Conservation (phyloP, 768 basidiomycete genomes). For the Hericium alpestre region DNA sequence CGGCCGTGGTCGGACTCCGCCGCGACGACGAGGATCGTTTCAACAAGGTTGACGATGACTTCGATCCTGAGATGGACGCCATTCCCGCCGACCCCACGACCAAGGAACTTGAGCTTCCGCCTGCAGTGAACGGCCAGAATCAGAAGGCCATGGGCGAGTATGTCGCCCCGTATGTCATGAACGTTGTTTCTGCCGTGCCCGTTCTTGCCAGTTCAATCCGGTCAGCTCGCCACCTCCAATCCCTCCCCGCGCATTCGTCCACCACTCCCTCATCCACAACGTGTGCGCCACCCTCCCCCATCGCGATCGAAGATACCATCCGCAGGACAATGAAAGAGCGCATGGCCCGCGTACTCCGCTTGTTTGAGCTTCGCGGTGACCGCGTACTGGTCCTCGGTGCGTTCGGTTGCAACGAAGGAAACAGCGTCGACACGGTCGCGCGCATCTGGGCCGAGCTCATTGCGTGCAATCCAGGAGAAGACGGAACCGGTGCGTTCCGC, state of each 20-base stretch:
- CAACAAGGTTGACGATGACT: constrained; percentile 6
- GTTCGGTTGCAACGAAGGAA: constrained; percentile 8
- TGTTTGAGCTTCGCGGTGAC: constrained; percentile 7
- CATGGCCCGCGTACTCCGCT: constrained; percentile 1
- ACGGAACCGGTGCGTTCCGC: constrained; percentile 4
- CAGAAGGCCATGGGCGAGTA: constrained; percentile 12
- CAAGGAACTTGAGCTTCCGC: constrained; percentile 8
- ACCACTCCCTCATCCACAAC: not conserved
- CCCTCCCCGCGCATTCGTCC: not conserved
- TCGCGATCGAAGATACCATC: not conserved
- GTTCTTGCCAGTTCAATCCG: not conserved
- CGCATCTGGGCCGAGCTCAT: constrained; percentile 12
- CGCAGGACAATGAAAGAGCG: constrained; percentile 9
- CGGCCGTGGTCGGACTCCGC: constrained; percentile 10
- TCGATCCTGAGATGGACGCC: constrained; percentile 10
- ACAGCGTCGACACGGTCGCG: constrained; percentile 3
- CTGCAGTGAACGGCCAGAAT: constrained; percentile 10
- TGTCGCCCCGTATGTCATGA: constrained; percentile 11
- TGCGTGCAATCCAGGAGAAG: constrained; percentile 1
- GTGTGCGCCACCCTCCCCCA: not conserved
- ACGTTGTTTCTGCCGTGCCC: constrained; percentile 9
- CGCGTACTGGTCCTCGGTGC: constrained; percentile 8
- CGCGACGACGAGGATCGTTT: constrained; percentile 12
- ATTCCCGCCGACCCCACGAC: constrained; percentile 14
- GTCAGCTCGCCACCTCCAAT: not conserved